Evolutionary conservation across 306 rosid species (phyloP).

Genomic region (Fagus sylvatica): DNA sequence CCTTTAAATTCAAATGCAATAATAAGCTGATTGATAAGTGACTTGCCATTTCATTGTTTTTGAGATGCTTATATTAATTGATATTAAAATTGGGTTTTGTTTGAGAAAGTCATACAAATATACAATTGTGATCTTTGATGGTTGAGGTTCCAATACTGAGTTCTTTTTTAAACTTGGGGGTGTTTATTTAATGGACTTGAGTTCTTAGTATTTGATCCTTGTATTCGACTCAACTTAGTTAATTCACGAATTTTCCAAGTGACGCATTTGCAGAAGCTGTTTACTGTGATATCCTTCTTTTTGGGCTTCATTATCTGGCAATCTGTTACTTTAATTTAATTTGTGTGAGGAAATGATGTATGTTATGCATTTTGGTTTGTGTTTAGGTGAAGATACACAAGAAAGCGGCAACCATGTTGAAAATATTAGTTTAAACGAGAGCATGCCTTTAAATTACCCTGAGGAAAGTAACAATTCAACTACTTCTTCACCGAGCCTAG

Average conservation of each 20-base stretch:
- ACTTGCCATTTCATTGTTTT: neutral
- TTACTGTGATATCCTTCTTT: conserved; percentile 13
- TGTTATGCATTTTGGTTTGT: conserved; percentile 24
- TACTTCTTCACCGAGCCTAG: conserved; percentile 18
- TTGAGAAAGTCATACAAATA: neutral
- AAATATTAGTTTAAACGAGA: conserved; percentile 39
- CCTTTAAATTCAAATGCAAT: conserved; percentile 8
- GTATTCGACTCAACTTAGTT: conserved; percentile 15
- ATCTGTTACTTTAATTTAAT: conserved; percentile 1
- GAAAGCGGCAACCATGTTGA: conserved; percentile 17
- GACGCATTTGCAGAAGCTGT: conserved; percentile 2
- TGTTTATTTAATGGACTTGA: neutral
- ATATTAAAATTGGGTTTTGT: neutral
- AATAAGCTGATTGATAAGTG: neutral
- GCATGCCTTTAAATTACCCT: conserved; percentile 24
- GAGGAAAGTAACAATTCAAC: conserved; percentile 7
- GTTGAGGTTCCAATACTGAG: conserved; percentile 10
- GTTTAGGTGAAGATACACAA: conserved; percentile 60
- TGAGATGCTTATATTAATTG: neutral
- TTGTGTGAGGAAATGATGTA: conserved; percentile 20
- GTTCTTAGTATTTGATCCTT: neutral
- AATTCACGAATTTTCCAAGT: neutral
- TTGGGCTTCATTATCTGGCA: neutral
- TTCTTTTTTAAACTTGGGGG: neutral
- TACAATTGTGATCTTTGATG: conserved; percentile 2